Evolutionary conservation across 306 rosid species (phyloP).

Genomic region (Trifolium subterraneum): DNA sequence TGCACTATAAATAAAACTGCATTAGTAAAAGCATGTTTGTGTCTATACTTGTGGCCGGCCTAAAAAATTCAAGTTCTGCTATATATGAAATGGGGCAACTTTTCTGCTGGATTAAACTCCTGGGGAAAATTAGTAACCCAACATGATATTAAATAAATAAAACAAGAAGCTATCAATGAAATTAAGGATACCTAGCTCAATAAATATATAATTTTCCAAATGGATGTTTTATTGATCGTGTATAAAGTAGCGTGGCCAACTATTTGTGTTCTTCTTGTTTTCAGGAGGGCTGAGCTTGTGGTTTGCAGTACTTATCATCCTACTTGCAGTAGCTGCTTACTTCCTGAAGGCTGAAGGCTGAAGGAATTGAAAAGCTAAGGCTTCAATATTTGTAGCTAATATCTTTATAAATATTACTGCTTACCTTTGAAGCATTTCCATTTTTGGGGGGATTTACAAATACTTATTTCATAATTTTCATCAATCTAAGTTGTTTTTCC

Average conservation of each 20-base stretch:
- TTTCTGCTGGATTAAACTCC: not conserved
- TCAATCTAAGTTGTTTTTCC: constrained; percentile 17
- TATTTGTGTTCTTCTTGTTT: not conserved
- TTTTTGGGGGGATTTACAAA: constrained; percentile 32
- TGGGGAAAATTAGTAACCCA: not conserved
- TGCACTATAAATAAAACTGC: not conserved
- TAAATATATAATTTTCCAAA: no score
- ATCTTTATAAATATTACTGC: not conserved
- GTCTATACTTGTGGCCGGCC: not conserved
- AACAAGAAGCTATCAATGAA: constrained; percentile 20
- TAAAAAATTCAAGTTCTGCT: no score
- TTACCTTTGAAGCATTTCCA: constrained; percentile 32
- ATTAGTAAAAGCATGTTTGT: not conserved
- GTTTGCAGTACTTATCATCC: constrained; percentile 63
- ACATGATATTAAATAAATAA: not conserved
- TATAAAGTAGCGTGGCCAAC: not conserved
- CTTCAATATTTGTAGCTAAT: constrained; percentile 4
- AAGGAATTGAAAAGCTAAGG: constrained; percentile 42
- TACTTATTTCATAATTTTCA: not conserved
- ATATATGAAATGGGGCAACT: no score
- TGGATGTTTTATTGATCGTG: constrained; percentile 14
- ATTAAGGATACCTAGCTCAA: not conserved
- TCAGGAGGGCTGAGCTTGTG: constrained; percentile 76
- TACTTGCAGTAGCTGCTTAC: constrained; percentile 72
- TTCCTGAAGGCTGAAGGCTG: constrained; percentile 51